Evolutionary conservation across 305 asterid genomes (phyloP).

Genomic region (Euphrasia arctica): DNA sequence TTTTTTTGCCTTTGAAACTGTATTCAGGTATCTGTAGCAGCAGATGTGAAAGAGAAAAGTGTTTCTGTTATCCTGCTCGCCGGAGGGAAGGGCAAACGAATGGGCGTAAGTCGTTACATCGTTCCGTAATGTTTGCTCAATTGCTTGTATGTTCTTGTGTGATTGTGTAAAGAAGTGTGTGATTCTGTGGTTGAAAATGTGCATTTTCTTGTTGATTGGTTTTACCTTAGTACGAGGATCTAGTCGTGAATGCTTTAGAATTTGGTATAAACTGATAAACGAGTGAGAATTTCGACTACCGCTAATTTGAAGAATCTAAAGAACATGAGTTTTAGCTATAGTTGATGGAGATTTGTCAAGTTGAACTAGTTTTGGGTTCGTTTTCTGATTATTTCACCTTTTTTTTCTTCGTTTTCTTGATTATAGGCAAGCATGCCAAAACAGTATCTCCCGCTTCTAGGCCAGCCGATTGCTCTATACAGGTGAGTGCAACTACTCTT

Average conservation of each 20-base stretch:
- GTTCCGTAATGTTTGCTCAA: not conserved
- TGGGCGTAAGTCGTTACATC: slow-evolving; percentile 62
- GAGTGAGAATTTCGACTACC: not conserved
- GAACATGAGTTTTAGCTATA: slow-evolving; percentile 16
- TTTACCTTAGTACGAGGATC: not conserved
- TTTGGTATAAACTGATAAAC: not conserved
- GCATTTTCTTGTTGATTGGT: not conserved
- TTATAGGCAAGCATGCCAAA: slow-evolving; percentile 92
- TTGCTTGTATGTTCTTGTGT: slow-evolving; percentile 11
- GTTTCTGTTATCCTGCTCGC: slow-evolving; percentile 91
- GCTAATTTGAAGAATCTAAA: not conserved
- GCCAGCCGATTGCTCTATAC: slow-evolving; percentile 91
- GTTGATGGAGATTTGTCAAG: slow-evolving; percentile 12
- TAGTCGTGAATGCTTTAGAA: slow-evolving; percentile 16
- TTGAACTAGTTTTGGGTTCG: slow-evolving; percentile 6
- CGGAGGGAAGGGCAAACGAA: slow-evolving; percentile 94
- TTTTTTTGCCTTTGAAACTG: not conserved
- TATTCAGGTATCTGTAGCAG: slow-evolving; percentile 36
- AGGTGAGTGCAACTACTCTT: slow-evolving; percentile 46
- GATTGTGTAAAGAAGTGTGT: not conserved
- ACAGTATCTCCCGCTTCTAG: slow-evolving; percentile 98
- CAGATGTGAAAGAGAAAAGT: slow-evolving; percentile 58
- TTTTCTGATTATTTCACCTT: not conserved
- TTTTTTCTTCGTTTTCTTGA: not conserved
- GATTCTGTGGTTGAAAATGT: slow-evolving; percentile 5